Percentiles rank a stretch among this genome's conserved stretches.
phyloP scores from a whole-genome alignment of 1,284 basidiomycete genomes.

The Cryptococcus maquisensis region DNA sequence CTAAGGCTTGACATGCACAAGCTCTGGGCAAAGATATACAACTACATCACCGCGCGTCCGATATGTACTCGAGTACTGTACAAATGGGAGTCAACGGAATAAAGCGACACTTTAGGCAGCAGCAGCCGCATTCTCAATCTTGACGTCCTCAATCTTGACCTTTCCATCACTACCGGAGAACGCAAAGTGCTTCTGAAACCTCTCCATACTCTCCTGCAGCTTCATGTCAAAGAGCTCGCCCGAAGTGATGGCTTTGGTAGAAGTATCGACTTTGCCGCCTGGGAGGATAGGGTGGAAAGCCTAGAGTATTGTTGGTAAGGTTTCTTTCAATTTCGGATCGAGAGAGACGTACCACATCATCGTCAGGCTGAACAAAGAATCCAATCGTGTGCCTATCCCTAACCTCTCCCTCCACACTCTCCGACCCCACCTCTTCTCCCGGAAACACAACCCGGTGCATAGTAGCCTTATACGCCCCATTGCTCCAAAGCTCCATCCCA shows the following conservation, averaged over 20 bases:
- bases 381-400: slow-evolving; percentile 18
- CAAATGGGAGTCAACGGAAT: no score
- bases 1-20: no score
- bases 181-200: slow-evolving; percentile 6
- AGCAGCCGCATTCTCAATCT: no score
- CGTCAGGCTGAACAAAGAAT: slow-evolving; percentile 26
- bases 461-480: slow-evolving; percentile 20
- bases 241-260: slow-evolving; percentile 20
- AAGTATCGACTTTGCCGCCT: slow-evolving; percentile 19
- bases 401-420: slow-evolving; percentile 3
- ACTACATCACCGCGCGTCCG: no score
- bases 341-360: slow-evolving; percentile 18
- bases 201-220: slow-evolving; percentile 21
- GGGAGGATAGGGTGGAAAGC: slow-evolving; percentile 18
- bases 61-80: no score
- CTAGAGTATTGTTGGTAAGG: background rate
- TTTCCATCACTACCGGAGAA: background rate
- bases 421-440: no score
- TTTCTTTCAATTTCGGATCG: background rate
- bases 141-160: no score
- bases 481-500: slow-evolving; percentile 27
- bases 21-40: no score
- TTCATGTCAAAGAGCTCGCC: slow-evolving; percentile 24
- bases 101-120: no score
- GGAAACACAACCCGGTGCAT: slow-evolving; percentile 24